Base-by-base conservation (phyloP, 2,329 filamentous ascomycete genomes). In the Setomelanomma holmii region DNA sequence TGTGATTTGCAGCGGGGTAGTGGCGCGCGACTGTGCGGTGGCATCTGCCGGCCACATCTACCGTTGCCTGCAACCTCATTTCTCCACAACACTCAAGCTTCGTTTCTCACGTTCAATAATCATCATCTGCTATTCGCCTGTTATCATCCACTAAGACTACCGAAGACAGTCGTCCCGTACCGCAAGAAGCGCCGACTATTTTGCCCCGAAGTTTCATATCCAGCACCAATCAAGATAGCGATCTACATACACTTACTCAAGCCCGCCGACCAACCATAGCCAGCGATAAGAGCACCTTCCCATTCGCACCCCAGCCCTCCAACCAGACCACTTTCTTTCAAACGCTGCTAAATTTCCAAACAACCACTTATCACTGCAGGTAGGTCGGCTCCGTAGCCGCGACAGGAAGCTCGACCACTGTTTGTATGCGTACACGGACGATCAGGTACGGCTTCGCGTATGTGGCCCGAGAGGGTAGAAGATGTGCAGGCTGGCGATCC, bases 231-330 rank as follows among this genome's bases (percentile, higher is more conserved):
- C 59, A 68, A 44, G 24, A 54, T 43, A 44, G 43, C 42, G 59
- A 61, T 64, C 58, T 60, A 43, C 61, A 57, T 36, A 34, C 40
- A 33, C 49, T 52, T 30, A 33, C 36, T 33, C 46, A 19, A 51
- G 51, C 55, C 53, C 52, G 35, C 38, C 57, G 34, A 35, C 68
- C 67, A 71, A 72, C 71, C 52, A 60, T 39, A 58, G 39, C 35
- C 49, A 41, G 53, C 55, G 64, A 69, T 69, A 68, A 67, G 65
- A 52, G 51, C 68, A 71, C 62, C 56, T 63, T 59, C 46, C 45
- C 51, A 56, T 47, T 53, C 39, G 47, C 53, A 47, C 27, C 36
- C 44, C 46, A 51, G 24, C 35, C 35, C 23, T 20, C 41, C 49
- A 51, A 51, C 45, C 53, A 41, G 23, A 49, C 38, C 38, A 53